Base-by-base conservation (phyloP, 257 asterid genomes). In the Buddleja alternifolia region DNA sequence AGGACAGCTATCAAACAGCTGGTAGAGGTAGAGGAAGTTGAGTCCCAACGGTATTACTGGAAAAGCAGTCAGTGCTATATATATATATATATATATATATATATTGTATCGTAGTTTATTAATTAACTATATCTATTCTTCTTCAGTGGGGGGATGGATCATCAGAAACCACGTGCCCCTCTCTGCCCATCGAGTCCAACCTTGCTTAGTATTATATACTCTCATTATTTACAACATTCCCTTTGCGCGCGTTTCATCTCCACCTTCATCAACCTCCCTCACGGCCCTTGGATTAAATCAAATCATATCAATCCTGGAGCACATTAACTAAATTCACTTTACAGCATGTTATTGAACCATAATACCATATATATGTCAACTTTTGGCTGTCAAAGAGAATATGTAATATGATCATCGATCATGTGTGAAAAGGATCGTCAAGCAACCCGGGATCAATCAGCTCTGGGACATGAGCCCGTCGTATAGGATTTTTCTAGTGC, bases 161-260 rank as follows among this genome's bases (percentile, higher is more conserved):
- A n/a, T 90, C 95, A 83, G 89, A 88, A 68, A 88, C 95, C 96
- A 90, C 90, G 95, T 90, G 96, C 96, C n/a, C n/a, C 83, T 78
- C 77, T 74, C 82, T 85, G 84, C 69, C 84, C 81, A n/a, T n/a
- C n/a, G n/a, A n/a, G n/a, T 76, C 75, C 73, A 44, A 50, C 56
- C 72, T 64, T 41, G n/a, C n/a, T n/a, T n/a, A n/a, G n/a, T n/a
- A 47, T 42, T 29, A 71, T 65, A 37, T 11, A 65, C 76, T 63
- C 65, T 70, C 72, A 36, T 75, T 59, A 46, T 70, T 20, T 11
- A 54, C 76, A 72, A 57, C 72, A 82, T 82, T 80, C 82, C 69
- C 60, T 68, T 62, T n/a, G n/a, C n/a, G n/a, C n/a, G 67, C 56
- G n/a, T 62, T 29, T n/a, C 71, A 69, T 60, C 47, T 15, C 4